Conservation (phyloP, 2,329 filamentous ascomycete genomes). For the Colletotrichum tofieldiae region DNA sequence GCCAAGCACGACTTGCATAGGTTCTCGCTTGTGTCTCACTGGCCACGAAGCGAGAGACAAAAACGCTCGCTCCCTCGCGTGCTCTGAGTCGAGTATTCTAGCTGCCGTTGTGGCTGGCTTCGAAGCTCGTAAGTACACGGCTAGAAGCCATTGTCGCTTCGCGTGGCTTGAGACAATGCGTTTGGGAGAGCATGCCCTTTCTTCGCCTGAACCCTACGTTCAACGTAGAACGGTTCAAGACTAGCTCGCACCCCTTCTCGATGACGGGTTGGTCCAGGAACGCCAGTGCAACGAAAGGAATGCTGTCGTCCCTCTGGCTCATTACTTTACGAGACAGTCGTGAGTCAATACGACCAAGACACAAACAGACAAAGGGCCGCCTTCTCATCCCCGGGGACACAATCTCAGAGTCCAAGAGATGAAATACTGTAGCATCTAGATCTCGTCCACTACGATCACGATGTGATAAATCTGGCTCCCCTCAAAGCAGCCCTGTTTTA, state of each 20-base stretch:
- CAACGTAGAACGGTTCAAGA: neutral
- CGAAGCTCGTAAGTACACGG: slow-evolving; percentile 8
- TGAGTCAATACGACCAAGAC: slow-evolving; percentile 21
- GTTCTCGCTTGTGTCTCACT: slow-evolving; percentile 5
- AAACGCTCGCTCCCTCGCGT: slow-evolving; percentile 8
- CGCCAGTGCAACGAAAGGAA: slow-evolving; percentile 21
- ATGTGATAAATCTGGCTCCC: slow-evolving; percentile 38
- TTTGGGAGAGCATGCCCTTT: slow-evolving; percentile 9
- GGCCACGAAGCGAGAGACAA: slow-evolving; percentile 1
- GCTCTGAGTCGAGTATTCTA: slow-evolving; percentile 18
- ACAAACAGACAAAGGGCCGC: neutral
- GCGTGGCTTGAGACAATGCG: slow-evolving; percentile 39
- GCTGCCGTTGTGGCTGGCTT: slow-evolving; percentile 34
- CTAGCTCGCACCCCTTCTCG: slow-evolving; percentile 6
- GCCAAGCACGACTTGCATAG: slow-evolving; percentile 17
- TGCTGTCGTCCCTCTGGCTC: slow-evolving; percentile 16
- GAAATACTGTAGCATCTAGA: slow-evolving; percentile 22
- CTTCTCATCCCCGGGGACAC: slow-evolving; percentile 8
- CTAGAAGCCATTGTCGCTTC: slow-evolving; percentile 35
- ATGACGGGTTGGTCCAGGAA: slow-evolving; percentile 3
- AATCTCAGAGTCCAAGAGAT: slow-evolving; percentile 20
- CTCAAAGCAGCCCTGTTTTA: neutral
- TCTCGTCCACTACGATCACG: slow-evolving; percentile 28
- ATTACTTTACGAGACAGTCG: slow-evolving; percentile 25
- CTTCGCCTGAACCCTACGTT: slow-evolving; percentile 25